Evolutionary conservation across 148 eudicot species (phyloP).

Genomic region (Vaccinium darrowii): DNA sequence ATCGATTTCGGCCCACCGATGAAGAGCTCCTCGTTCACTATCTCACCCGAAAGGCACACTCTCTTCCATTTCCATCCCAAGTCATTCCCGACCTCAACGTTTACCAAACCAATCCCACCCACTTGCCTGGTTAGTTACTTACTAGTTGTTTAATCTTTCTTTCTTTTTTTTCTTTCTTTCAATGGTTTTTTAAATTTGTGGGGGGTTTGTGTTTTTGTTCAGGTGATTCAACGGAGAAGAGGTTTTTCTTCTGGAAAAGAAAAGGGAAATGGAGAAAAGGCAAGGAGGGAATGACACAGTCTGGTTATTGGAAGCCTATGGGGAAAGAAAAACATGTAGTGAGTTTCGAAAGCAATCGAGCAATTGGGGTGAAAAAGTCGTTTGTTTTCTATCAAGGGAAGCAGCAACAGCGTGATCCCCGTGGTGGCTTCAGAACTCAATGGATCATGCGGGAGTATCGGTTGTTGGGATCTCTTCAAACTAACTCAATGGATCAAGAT

Average conservation of each 20-base stretch:
- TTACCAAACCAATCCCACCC: constrained; percentile 39
- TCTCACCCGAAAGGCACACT: constrained; percentile 36
- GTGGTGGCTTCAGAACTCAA: constrained; percentile 21
- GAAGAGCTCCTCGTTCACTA: constrained; percentile 54
- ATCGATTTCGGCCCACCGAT: constrained; percentile 60
- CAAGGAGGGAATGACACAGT: constrained; percentile 12
- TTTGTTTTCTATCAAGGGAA: constrained; percentile 32
- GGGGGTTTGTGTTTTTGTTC: neutral
- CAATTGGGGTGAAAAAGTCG: constrained; percentile 41
- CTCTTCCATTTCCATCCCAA: constrained; percentile 45
- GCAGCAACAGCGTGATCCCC: neutral
- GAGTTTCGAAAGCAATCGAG: constrained; percentile 18
- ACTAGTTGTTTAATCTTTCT: neutral
- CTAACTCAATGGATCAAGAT: neutral
- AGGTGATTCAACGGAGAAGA: constrained; percentile 55
- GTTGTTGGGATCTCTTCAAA: neutral
- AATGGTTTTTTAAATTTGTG: neutral
- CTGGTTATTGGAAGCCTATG: constrained; percentile 48
- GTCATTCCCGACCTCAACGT: constrained; percentile 45
- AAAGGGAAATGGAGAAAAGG: constrained; percentile 16
- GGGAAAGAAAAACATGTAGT: constrained; percentile 35
- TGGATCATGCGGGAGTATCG: constrained; percentile 38
- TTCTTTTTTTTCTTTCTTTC: neutral
- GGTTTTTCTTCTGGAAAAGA: constrained; percentile 45
- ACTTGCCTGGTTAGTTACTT: constrained; percentile 47